Evolutionary conservation across 345 rosid species (phyloP), one percentile per base, ranked within the genome.

Genomic region (Mallotus nudiflorus): DNA sequence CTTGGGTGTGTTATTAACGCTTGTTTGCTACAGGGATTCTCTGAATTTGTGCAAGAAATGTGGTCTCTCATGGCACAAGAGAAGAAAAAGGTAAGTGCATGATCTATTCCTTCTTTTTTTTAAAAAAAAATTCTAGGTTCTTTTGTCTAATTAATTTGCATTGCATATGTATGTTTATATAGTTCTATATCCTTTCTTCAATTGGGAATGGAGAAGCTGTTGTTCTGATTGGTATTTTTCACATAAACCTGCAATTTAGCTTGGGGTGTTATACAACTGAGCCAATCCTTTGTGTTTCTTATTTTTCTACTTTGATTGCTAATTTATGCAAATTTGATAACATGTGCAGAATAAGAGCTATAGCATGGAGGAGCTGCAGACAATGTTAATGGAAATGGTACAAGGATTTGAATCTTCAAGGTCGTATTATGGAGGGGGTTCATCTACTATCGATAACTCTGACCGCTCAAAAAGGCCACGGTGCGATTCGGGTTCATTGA

Each of bases 41-140:
- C 66, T 28, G 89, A 83, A 67, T 88, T 88, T 77, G 67, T 78
- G 10, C 80, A 69, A 51, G 93, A 88, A 77, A 76, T 88, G 80
- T 5, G 70, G 28, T 73, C 79, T 72, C 80, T 85, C 31, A 77
- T 86, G 84, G 81, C 85, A 11, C 78, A 85, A 60, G 67, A 75
- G 8, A 77, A 71, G 48, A 67, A 56, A 66, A 77, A 86, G 86
- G 90, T 84, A 76, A 11, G 29, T 19, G 9, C 37, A 3, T 3
- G 6, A 33, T 33, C 37, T n/a, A n/a, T n/a, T n/a, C n/a, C n/a
- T n/a, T n/a, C n/a, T n/a, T n/a, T n/a, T n/a, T n/a, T n/a, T n/a
- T n/a, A n/a, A n/a, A n/a, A n/a, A n/a, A n/a, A n/a, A n/a, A n/a
- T n/a, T n/a, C n/a, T n/a, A n/a, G n/a, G n/a, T n/a, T n/a, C n/a